Evolutionary conservation across 306 rosid genomes (phyloP).

Genomic region (barrel medic (Medicago truncatula)): DNA sequence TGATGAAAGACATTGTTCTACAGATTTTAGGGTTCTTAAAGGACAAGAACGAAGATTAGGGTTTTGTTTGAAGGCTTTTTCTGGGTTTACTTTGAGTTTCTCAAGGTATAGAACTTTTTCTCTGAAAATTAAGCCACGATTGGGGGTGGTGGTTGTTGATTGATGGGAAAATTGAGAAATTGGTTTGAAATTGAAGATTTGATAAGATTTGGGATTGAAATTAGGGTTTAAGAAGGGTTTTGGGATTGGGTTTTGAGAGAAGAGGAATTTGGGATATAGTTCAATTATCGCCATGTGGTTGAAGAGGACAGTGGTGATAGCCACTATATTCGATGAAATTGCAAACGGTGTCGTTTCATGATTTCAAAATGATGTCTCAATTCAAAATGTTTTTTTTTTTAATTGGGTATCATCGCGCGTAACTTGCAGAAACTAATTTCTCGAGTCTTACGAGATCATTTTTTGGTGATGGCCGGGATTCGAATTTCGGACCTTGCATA

Average conservation of each 20-base stretch:
- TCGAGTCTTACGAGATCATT: no score
- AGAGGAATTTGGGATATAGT: constrained; percentile 7
- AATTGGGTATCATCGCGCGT: no score
- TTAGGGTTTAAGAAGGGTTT: constrained; percentile 49
- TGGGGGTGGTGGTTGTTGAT: constrained; percentile 37
- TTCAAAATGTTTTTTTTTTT: no score
- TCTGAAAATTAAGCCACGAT: constrained; percentile 72
- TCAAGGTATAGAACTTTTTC: constrained; percentile 71
- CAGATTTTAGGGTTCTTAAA: constrained; percentile 62
- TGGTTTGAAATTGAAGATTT: constrained; percentile 24
- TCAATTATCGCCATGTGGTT: constrained; percentile 40
- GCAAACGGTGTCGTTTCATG: background rate
- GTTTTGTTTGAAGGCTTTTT: constrained; percentile 67
- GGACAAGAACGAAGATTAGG: constrained; percentile 66
- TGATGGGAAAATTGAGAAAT: constrained; percentile 41
- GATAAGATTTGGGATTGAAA: background rate
- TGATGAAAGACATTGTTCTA: constrained; percentile 66
- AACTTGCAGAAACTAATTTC: no score
- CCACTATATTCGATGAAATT: background rate
- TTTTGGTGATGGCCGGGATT: no score
- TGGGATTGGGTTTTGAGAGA: constrained; percentile 35
- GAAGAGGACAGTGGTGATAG: background rate
- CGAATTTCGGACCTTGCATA: no score
- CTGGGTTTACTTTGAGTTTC: constrained; percentile 60
- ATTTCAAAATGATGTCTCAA: background rate